Conservation (phyloP, 768 basidiomycete species). For the Termitomyces sp. region DNA sequence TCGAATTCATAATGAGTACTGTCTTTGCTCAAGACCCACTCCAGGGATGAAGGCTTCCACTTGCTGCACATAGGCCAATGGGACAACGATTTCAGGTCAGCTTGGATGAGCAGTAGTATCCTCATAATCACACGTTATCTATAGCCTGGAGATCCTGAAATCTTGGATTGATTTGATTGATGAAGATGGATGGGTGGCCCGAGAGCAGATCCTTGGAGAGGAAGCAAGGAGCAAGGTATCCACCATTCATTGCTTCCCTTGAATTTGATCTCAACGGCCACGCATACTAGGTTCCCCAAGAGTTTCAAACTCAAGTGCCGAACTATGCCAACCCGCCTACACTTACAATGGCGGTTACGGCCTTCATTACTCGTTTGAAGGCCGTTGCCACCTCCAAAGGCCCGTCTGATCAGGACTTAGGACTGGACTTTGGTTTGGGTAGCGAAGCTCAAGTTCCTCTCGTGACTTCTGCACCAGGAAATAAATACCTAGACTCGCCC, state of each 20-base stretch:
- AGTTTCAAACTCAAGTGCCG: conserved; percentile 93
- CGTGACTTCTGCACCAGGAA: conserved; percentile 26
- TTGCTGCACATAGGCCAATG: conserved; percentile 86
- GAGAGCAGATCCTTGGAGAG: conserved; percentile 95
- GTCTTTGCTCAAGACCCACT: background rate
- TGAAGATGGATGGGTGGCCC: conserved; percentile 92
- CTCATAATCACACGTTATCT: background rate
- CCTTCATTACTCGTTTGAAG: conserved; percentile 78
- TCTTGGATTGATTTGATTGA: conserved; percentile 91
- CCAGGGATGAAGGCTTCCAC: conserved; percentile 97
- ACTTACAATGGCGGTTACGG: conserved; percentile 88
- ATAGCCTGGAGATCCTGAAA: conserved; percentile 82
- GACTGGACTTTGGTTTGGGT: conserved; percentile 56
- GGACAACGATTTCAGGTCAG: conserved; percentile 84
- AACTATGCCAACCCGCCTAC: conserved; percentile 95
- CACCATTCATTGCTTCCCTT: background rate
- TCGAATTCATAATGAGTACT: background rate
- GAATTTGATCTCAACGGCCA: background rate
- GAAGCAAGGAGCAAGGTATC: conserved; percentile 92
- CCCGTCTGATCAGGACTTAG: conserved; percentile 60
- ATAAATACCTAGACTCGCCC: conserved; percentile 53
- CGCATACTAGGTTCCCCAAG: conserved; percentile 65
- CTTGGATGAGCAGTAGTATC: background rate
- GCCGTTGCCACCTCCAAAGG: conserved; percentile 30
- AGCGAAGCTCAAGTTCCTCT: conserved; percentile 50